Evolutionary conservation across 2,329 filamentous ascomycete genomes (phyloP).

Genomic region (Myriosclerotinia scirpicola): DNA sequence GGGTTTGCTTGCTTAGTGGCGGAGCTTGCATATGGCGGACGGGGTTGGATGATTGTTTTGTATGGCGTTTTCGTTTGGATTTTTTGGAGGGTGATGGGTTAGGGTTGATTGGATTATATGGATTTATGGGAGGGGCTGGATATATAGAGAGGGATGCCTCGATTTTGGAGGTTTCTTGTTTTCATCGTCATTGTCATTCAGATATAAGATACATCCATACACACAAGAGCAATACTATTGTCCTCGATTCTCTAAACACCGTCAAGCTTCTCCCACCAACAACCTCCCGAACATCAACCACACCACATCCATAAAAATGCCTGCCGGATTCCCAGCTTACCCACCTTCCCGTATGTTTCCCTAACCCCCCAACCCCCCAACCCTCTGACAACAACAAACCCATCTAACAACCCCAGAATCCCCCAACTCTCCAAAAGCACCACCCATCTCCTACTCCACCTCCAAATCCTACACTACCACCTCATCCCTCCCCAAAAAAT

Average conservation of each 20-base stretch:
- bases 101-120: background rate
- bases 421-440: conserved; percentile 25
- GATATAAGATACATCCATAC: background rate
- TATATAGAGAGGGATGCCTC: conserved; percentile 13
- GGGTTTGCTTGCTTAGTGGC: background rate
- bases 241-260: background rate
- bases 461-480: conserved; percentile 25
- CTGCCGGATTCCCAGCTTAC: conserved; percentile 24
- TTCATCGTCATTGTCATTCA: background rate
- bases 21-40: background rate
- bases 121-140: background rate
- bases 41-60: conserved; percentile 1
- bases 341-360: conserved; percentile 22
- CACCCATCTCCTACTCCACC: conserved; percentile 20
- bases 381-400: background rate
- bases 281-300: background rate
- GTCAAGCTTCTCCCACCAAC: background rate
- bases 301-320: conserved; percentile 15
- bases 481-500: background rate
- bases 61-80: background rate
- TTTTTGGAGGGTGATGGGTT: background rate
- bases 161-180: background rate
- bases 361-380: background rate
- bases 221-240: background rate
- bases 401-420: conserved; percentile 27